phyloP scores from a whole-genome alignment of 1,284 basidiomycete genomes.

The Cryptococcus sp. region DNA sequence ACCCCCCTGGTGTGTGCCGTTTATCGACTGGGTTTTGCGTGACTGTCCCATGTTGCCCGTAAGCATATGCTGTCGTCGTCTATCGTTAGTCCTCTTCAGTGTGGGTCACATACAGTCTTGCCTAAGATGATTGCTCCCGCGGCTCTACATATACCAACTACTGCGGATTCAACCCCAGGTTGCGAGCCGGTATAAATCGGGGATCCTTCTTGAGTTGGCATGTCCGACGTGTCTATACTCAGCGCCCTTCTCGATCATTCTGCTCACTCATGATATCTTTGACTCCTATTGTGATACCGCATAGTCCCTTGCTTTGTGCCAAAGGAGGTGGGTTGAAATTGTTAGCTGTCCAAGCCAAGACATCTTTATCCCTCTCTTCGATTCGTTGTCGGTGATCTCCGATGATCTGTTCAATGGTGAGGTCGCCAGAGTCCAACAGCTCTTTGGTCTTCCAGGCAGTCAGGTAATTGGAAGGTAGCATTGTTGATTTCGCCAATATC shows the following conservation, averaged over 20 bases:
- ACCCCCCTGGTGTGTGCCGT: constrained; percentile 31
- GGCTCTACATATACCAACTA: constrained; percentile 16
- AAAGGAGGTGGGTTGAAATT: constrained; percentile 28
- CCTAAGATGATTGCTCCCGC: constrained; percentile 32
- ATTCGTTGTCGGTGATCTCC: constrained; percentile 21
- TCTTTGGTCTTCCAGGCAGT: constrained; percentile 19
- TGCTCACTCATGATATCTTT: constrained; percentile 33
- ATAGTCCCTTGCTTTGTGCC: constrained; percentile 25
- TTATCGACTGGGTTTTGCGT: constrained; percentile 26
- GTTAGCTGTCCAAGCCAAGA: constrained; percentile 30
- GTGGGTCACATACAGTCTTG: constrained; percentile 24
- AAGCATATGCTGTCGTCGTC: constrained; percentile 33
- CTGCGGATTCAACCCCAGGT: constrained; percentile 19
- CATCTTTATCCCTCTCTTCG: constrained; percentile 22
- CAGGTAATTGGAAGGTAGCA: constrained; percentile 15
- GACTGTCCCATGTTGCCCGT: constrained; percentile 17
- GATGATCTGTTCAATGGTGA: constrained; percentile 17
- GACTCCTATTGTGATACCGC: constrained; percentile 29
- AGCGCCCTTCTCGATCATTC: background rate
- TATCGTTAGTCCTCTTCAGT: background rate
- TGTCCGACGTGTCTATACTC: constrained; percentile 9
- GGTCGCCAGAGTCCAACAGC: constrained; percentile 11
- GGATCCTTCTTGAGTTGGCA: constrained; percentile 31
- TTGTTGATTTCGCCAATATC: no score
- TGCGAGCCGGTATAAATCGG: constrained; percentile 21